Base-by-base conservation (phyloP, 2,329 filamentous ascomycete species). In the Colletotrichum echinochloae region DNA sequence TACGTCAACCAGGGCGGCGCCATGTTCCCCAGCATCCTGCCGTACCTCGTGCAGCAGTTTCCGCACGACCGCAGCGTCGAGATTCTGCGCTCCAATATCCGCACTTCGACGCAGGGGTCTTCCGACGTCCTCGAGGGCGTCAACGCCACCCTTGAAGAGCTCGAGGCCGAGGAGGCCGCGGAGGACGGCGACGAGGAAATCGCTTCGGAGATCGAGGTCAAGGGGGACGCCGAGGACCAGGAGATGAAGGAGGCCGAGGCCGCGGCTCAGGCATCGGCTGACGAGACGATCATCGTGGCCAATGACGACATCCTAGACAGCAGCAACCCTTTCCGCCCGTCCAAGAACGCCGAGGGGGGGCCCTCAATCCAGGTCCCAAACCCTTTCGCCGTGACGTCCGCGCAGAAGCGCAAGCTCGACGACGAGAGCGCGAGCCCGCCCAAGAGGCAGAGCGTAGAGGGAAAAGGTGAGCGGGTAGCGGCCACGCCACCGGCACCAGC, bases 1-100 rank as follows among this genome's bases (percentile, higher is more conserved):
- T 89, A 90, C 79, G 82, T 89, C 72, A 84, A 90, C 76, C 83
- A 88, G 76, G 86, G 90, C 77, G 88, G 91, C 51, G 84, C 89
- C 73, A 87, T 89, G 61, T 88, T 90, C 71, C 86, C 92, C 35
- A 96, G 91, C 78, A 91, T 97, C 57, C 81, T 97, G 57, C 95
- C 95, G 0, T 92, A 97, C 75, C 83, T 98, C 33, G 88, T 90
- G 9, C 87, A 90, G 65, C 86, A 88, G 60, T 93, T 90, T 75
- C 85, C 90, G 0, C 79, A 86, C 14, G 88, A 91, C 60, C 84
- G 88, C 66, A 87, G 87, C 20, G 88, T 96, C 1, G 95, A 98
- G 80, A 87, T 92, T 12, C 79, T 98, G 66, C 84, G 88, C 55
- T 87, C 85, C 74, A 89, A 88, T 73, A 81, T 94, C 28, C 83